phyloP scores from a whole-genome alignment of 768 basidiomycete species.

The Mycena rebaudengoi region DNA sequence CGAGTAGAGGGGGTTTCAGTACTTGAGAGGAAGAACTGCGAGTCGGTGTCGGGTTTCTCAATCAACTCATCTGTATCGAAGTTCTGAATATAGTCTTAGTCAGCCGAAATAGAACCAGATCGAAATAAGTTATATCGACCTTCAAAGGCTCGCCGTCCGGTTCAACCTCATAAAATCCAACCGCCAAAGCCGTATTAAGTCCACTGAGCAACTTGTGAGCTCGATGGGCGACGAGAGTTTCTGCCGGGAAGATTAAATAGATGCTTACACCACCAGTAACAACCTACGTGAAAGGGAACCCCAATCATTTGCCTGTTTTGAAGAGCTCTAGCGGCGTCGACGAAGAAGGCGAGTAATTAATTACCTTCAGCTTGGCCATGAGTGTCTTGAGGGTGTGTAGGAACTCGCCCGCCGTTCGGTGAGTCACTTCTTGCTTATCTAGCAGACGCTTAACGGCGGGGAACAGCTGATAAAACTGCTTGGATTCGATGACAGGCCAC shows the following conservation, averaged over 20 bases:
- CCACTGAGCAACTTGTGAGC: constrained; percentile 50
- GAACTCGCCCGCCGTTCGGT: constrained; percentile 61
- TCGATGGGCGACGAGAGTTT: constrained; percentile 58
- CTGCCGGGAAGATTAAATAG: constrained; percentile 34
- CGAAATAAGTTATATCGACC: constrained; percentile 44
- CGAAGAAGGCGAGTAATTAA: neutral
- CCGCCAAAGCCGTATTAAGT: constrained; percentile 57
- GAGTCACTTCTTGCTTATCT: constrained; percentile 58
- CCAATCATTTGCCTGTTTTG: constrained; percentile 68
- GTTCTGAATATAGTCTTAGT: constrained; percentile 46
- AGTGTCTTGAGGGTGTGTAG: constrained; percentile 65
- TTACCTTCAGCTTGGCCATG: constrained; percentile 74
- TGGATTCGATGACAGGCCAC: constrained; percentile 74
- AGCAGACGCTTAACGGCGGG: constrained; percentile 53
- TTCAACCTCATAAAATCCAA: constrained; percentile 54
- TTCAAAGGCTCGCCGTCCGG: constrained; percentile 59
- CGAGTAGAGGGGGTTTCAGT: constrained; percentile 7
- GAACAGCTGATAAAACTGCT: constrained; percentile 65
- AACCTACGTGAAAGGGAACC: constrained; percentile 66
- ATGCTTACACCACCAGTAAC: constrained; percentile 19
- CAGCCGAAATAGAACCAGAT: neutral
- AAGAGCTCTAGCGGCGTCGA: neutral
- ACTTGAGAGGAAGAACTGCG: constrained; percentile 42
- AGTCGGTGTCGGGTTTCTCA: constrained; percentile 44
- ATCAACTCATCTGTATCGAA: constrained; percentile 58